Evolutionary conservation across 805 yeast species (phyloP).

Genomic region (Saccharomycopsis oosterbeekiorum): DNA sequence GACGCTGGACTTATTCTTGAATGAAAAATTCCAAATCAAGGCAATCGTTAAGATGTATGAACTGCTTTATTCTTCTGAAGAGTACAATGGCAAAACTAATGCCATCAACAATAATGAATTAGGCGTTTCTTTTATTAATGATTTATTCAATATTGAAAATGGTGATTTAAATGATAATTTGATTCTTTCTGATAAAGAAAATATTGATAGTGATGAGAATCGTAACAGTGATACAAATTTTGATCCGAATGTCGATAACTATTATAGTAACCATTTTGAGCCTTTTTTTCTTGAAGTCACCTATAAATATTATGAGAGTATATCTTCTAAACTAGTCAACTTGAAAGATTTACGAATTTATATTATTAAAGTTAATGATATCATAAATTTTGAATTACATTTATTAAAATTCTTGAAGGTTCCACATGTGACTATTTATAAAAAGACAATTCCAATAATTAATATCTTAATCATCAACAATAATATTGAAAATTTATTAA

Average conservation of each 20-base stretch:
- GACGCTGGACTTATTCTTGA: not conserved
- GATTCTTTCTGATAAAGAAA: slow-evolving; percentile 2
- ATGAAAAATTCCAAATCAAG: slow-evolving; percentile 47
- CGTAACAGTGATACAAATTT: slow-evolving; percentile 8
- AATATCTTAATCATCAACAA: slow-evolving; percentile 49
- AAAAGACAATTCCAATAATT: slow-evolving; percentile 46
- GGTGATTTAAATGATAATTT: slow-evolving; percentile 2
- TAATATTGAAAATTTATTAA: slow-evolving; percentile 46
- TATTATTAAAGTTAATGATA: slow-evolving; percentile 38
- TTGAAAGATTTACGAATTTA: slow-evolving; percentile 44
- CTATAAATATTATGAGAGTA: slow-evolving; percentile 40
- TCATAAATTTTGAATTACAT: slow-evolving; percentile 29
- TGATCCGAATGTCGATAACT: slow-evolving; percentile 40
- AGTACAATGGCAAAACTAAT: not conserved
- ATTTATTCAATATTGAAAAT: slow-evolving; percentile 18
- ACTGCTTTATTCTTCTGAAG: slow-evolving; percentile 27
- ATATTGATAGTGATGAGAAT: slow-evolving; percentile 15
- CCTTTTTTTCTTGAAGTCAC: slow-evolving; percentile 50
- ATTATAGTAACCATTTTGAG: slow-evolving; percentile 57
- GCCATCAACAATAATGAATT: slow-evolving; percentile 34
- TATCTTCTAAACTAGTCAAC: slow-evolving; percentile 36
- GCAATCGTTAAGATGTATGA: slow-evolving; percentile 65
- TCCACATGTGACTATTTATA: slow-evolving; percentile 18
- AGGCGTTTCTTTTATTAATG: not conserved
- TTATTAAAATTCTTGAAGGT: not conserved